Percentiles rank a stretch among this genome's conserved stretches.
phyloP scores from a whole-genome alignment of 2,329 filamentous ascomycete species.

The Phaeosphaeriaceae sp. region DNA sequence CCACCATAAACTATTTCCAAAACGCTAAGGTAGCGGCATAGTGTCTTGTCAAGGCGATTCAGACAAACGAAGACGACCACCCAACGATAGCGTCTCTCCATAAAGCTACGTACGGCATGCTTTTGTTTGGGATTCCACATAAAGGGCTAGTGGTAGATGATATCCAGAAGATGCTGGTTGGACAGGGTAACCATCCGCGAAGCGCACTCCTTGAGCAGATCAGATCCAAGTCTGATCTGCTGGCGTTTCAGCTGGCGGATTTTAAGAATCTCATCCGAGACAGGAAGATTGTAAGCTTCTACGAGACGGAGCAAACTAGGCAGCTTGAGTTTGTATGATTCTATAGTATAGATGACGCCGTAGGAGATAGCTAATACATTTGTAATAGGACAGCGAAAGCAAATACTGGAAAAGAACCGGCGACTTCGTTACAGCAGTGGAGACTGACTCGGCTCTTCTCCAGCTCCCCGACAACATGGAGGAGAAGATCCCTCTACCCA shows the following conservation, averaged over 20 bases:
- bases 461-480: no score
- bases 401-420: no score
- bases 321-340: not conserved
- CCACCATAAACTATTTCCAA: no score
- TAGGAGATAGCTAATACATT: no score
- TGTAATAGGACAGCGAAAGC: no score
- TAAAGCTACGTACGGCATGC: constrained; percentile 17
- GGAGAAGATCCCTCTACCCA: no score
- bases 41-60: not conserved
- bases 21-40: no score
- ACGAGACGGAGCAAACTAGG: not conserved
- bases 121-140: no score
- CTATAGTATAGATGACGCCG: no score
- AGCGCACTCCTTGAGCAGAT: not conserved
- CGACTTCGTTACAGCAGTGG: no score
- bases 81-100: constrained; percentile 3
- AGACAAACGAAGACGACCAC: not conserved
- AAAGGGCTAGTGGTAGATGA: no score
- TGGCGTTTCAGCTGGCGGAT: not conserved
- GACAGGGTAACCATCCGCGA: not conserved
- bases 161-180: not conserved
- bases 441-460: no score
- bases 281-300: not conserved
- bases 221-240: not conserved
- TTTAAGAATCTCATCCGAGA: not conserved